phyloP scores from a whole-genome alignment of 306 rosid species.

The Cucumis melo region DNA sequence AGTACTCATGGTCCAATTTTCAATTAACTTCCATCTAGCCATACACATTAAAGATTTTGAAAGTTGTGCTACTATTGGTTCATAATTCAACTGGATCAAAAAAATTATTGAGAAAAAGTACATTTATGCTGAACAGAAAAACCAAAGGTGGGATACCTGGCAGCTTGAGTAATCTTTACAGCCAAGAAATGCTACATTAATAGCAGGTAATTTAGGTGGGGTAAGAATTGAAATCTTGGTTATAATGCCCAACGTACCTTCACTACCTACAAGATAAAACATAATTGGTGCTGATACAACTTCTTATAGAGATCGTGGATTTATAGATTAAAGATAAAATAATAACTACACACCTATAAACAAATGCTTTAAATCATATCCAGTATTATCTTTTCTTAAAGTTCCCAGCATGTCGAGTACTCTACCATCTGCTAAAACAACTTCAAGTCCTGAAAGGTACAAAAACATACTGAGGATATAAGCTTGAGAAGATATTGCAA shows the following conservation, averaged over 20 bases:
- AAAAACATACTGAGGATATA: slow-evolving; percentile 14
- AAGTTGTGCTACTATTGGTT: not conserved
- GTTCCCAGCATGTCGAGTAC: slow-evolving; percentile 87
- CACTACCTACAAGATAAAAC: slow-evolving; percentile 61
- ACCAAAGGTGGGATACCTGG: slow-evolving; percentile 35
- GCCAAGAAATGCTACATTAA: slow-evolving; percentile 75
- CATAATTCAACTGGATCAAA: not conserved
- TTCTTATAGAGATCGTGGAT: not conserved
- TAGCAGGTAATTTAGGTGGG: slow-evolving; percentile 72
- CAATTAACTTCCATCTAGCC: not conserved
- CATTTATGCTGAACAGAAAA: not conserved
- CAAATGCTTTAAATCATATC: slow-evolving; percentile 84
- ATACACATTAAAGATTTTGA: not conserved
- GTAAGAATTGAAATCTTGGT: slow-evolving; percentile 89
- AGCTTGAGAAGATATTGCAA: not conserved
- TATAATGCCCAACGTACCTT: slow-evolving; percentile 94
- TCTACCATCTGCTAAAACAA: slow-evolving; percentile 80
- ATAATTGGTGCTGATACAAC: slow-evolving; percentile 9
- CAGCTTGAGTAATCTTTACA: slow-evolving; percentile 70
- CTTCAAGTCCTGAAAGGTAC: slow-evolving; percentile 63
- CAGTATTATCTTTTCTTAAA: slow-evolving; percentile 92
- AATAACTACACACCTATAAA: slow-evolving; percentile 55
- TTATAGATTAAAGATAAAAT: slow-evolving; percentile 5
- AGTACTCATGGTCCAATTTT: not conserved
- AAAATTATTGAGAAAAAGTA: not conserved